Evolutionary conservation across 495 filamentous ascomycete genomes (phyloP), one percentile per base, ranked within the genome.

Genomic region (Hyaloscypha finlandica): DNA sequence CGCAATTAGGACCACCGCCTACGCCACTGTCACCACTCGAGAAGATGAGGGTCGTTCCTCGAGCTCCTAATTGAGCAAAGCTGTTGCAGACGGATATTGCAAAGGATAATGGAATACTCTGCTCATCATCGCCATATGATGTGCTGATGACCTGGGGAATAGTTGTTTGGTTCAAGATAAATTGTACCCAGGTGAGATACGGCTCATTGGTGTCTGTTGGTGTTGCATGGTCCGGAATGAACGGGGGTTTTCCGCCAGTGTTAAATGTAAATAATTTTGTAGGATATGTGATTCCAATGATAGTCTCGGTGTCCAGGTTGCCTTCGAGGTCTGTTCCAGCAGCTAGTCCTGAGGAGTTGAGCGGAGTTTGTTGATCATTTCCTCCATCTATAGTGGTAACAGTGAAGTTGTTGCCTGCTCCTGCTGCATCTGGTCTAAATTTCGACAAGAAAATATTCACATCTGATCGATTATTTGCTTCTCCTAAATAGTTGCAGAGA

Each of bases 241-340:
- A 81, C 3, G 80, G 81, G 9, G 86, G 88, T 6, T 83, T 81
- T 4, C 88, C 89, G 1, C 80, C 88, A 14, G 90, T 92, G 52
- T 82, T 85, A 73, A 88, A 93, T 75, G 84, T 91, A 2, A 81
- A 83, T 8, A 85, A 79, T 16, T 84, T 75, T 1, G 86, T 76
- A 25, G 86, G 84, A 63, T 87, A 85, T 19, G 80, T 83, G 32
- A 93, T 73, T 0, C 84, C 77, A 52, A 90, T 74, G 39, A 87
- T 83, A 67, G 92, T 92, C 67, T 93, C 85, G 2, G 91, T 80
- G 66, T 93, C 90, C n/a, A 93, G 78, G 54, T 88, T 90, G 32
- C 89, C 90, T 72, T 94, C 91, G 22, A 80, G 74, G 66, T 79
- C 78, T n/a, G 77, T 77, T 35, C 79, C 70, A 4, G 52, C 56